Evolutionary conservation across 495 filamentous ascomycete species (phyloP).

Genomic region (Platismatia glauca): DNA sequence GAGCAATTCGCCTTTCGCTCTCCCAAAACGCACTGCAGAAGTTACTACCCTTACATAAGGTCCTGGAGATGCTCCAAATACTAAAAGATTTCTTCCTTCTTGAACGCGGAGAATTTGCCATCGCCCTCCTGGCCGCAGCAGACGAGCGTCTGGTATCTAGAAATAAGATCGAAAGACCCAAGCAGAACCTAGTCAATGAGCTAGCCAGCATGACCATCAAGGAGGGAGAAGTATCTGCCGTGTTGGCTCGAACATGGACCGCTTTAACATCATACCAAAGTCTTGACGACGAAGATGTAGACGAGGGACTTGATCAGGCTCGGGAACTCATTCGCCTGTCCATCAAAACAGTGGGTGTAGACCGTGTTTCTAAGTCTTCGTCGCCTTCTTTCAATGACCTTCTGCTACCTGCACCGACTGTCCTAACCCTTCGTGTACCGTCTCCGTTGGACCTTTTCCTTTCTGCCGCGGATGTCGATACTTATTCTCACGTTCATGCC

Average conservation of each 20-base stretch:
- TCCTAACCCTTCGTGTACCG: conserved; percentile 60
- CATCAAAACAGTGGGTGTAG: conserved; percentile 30
- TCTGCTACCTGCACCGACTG: conserved; percentile 67
- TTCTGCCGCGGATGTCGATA: conserved; percentile 58
- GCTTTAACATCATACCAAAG: conserved; percentile 64
- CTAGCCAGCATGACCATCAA: conserved; percentile 60
- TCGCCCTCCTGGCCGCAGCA: conserved; percentile 74
- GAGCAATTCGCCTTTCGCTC: conserved; percentile 67
- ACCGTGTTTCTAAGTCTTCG: background rate
- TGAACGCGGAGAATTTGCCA: conserved; percentile 80
- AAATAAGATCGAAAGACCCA: conserved; percentile 27
- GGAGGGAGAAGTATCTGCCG: conserved; percentile 73
- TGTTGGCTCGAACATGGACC: conserved; percentile 66
- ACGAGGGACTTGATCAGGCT: conserved; percentile 70
- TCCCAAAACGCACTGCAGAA: conserved; percentile 74
- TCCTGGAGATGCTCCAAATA: conserved; percentile 66
- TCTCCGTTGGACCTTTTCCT: conserved; percentile 86
- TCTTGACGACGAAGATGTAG: conserved; percentile 62
- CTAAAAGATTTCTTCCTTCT: conserved; percentile 83
- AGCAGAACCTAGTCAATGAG: conserved; percentile 26
- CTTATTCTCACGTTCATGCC: conserved; percentile 73
- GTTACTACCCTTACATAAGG: conserved; percentile 64
- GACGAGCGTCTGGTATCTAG: conserved; percentile 59
- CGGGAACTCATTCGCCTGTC: conserved; percentile 64
- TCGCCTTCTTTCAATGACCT: conserved; percentile 60